Evolutionary conservation across 202 grass and related monocot species (phyloP).

Genomic region (Schoenoplectus triqueter): DNA sequence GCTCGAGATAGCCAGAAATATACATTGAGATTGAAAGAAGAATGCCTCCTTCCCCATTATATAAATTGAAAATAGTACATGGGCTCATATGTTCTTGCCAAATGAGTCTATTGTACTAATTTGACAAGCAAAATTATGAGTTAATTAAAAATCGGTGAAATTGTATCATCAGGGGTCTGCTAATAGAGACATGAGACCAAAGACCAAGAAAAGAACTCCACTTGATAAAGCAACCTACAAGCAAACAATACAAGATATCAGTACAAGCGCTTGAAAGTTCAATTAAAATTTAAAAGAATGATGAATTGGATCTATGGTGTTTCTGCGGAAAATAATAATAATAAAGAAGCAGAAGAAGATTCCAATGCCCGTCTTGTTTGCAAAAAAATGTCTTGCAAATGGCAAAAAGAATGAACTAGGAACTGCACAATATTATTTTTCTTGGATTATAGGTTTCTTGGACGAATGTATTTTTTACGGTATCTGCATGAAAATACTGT

Average conservation of each 20-base stretch:
- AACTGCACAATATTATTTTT: not conserved
- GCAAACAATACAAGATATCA: not conserved
- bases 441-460: not conserved
- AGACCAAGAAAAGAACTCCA: conserved; percentile 93
- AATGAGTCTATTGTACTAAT: conserved; percentile 32
- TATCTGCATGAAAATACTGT: not conserved
- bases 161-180: conserved; percentile 54
- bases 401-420: not conserved
- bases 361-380: not conserved
- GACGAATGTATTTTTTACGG: conserved; percentile 7
- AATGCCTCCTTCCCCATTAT: conserved; percentile 50
- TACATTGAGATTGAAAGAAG: conserved; percentile 35
- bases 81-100: conserved; percentile 26
- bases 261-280: conserved; percentile 19
- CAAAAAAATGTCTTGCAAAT: not conserved
- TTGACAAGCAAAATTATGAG: conserved; percentile 24
- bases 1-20: conserved; percentile 21
- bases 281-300: conserved; percentile 10
- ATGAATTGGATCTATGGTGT: conserved; percentile 12
- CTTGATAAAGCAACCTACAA: conserved; percentile 87
- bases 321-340: not conserved
- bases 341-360: not conserved
- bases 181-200: conserved; percentile 83
- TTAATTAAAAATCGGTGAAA: conserved; percentile 36
- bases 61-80: conserved; percentile 46